Base-by-base conservation (phyloP, 1,139 yeast species). In the Wickerhamomyces sp. region DNA sequence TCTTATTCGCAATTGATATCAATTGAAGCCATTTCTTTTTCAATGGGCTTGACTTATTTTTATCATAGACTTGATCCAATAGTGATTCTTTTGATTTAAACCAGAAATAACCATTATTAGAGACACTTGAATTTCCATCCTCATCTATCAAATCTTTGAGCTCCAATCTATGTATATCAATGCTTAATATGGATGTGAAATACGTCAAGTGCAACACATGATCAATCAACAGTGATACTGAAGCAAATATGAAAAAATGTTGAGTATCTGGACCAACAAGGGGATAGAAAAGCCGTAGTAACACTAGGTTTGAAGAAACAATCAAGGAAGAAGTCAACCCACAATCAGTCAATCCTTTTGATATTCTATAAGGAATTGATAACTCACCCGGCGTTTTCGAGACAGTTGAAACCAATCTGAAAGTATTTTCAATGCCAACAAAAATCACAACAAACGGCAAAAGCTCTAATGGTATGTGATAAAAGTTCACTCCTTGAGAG, bases 151-250 rank as follows among this genome's bases (percentile, higher is more conserved):
- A 57, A 44, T 80, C 87, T 10, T 75, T 74, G 17, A 82, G 65
- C 51, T 82, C 89, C 30, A 73, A 59, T 40, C 88, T 68, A 33
- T 78, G 72, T 35, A 81, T 63, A 60, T 87, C 95, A 33, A 86
- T 73, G 22, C 81, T 70, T 15, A 85, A 61, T 0, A 83, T 75
- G 0, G 89, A 80, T 1, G 79, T 65, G 44, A 84, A 74, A 55
- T 69, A 84, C 0, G 90, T 75, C 37, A 77, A 54, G 48, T 81
- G 88, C 35, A 86, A 60, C 4, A 71, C 41, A 48, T 76, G 78
- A 49, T 83, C 88, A 30, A 81, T 58, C 2, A 74, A 28, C 22
- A 83, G 52, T 0, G 80, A 70, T 28, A 70, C 39, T 3, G 62
- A 48, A 2, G 69, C 58, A 48, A 72, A 71, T 13, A 62, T 44